phyloP scores from a whole-genome alignment of 2,329 filamentous ascomycete genomes.

The Aspergillus amoenus region DNA sequence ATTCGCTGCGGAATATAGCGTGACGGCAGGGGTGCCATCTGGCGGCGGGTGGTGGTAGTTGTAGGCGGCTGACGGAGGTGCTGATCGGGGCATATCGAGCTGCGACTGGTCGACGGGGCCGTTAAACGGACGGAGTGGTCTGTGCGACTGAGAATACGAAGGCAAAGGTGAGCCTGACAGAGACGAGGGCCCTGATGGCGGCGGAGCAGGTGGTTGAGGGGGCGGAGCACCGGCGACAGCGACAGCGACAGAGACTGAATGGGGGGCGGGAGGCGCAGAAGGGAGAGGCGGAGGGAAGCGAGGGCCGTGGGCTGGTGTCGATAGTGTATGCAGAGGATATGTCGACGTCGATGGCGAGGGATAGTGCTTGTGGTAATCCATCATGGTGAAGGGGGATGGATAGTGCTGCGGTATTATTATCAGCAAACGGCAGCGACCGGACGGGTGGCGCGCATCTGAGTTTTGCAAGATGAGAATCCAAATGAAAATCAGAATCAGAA shows the following conservation, averaged over 20 bases:
- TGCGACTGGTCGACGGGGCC: conserved; percentile 12
- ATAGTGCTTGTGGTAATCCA: conserved; percentile 26
- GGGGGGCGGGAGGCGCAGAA: conserved; percentile 19
- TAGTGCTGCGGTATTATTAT: background rate
- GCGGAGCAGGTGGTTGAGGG: conserved; percentile 9
- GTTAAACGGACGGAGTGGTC: conserved; percentile 10
- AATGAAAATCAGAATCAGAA: background rate
- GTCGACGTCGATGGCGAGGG: conserved; percentile 15
- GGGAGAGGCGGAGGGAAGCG: conserved; percentile 23
- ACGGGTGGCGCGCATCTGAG: conserved; percentile 9
- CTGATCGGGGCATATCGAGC: conserved; percentile 16
- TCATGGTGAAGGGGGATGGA: conserved; percentile 16
- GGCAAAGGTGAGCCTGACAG: conserved; percentile 3
- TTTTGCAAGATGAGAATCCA: background rate
- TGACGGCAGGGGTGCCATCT: conserved; percentile 7
- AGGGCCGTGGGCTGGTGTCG: conserved; percentile 32
- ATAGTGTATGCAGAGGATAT: conserved; percentile 34
- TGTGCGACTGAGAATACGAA: conserved; percentile 2
- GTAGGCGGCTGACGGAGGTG: conserved; percentile 8
- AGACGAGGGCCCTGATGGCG: background rate
- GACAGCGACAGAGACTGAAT: conserved; percentile 17
- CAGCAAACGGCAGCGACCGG: conserved; percentile 14
- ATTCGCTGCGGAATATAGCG: conserved; percentile 15
- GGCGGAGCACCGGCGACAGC: conserved; percentile 21
- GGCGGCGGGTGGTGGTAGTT: conserved; percentile 15